Base-by-base conservation (phyloP, 2,329 filamentous ascomycete species). In the Fragosphaeria purpurea region DNA sequence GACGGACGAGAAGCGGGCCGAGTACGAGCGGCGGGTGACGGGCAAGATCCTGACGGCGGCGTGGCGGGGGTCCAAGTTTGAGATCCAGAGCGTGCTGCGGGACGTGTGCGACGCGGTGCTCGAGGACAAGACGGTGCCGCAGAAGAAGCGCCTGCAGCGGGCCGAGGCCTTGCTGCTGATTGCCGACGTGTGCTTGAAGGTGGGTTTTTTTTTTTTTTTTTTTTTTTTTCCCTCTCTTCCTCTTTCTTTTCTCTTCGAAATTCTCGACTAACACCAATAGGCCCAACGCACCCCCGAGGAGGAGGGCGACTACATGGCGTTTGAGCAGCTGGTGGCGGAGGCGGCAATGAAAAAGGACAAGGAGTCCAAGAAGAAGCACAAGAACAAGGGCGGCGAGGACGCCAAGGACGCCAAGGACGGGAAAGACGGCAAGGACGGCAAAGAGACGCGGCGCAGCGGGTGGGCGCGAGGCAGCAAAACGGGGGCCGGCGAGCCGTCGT, bases 231-330 rank as follows among this genome's bases (percentile, higher is more conserved):
- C 7, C 34, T 38, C 31, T 53, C 41, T 56, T 58, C 11, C 41
- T 31, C 47, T 5, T 12, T 22, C 2, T 22, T 22, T 22, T 22
- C 22, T 22, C 22, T 22, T 22, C 35, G 4, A 2, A 37, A 37
- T 11, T 3, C 2, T 37, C 4, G 2, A 55, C 50, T 54, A 51
- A 55, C 57, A 8, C 2, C 44, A 22, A 30, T 58, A 96, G 90
- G 88, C 91, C 41, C 79, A 86, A 66, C 83, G 93, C 55, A 85
- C 91, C 50, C 85, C 91, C 41, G 93, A 98, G 57, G 93, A 98
- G 72, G 93, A 98, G 69, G 91, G 93, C 57, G 93, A 97, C 62
- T 97, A 95, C 70, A 94, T 98, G 80, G 90, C 91, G 12, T 98
- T 98, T 60, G 93, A 98, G 67, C 89, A 97, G 68, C 82, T 98